Conservation (phyloP, 495 filamentous ascomycete genomes). For the Penicillium odoratum region DNA sequence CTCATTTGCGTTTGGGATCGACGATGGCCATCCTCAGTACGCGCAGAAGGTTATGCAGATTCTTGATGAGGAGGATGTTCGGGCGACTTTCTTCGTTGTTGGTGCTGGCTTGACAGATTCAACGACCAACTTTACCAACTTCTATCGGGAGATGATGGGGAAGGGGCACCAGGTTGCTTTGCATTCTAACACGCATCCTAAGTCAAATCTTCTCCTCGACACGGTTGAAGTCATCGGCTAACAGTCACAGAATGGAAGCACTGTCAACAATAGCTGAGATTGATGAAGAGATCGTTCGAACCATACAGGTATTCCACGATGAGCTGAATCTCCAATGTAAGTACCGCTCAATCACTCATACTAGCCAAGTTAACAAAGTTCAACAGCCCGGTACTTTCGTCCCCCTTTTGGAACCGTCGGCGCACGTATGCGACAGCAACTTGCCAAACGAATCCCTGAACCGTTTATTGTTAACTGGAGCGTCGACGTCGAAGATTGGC, state of each 20-base stretch:
- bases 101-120: constrained; percentile 62
- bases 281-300: constrained; percentile 68
- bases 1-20: constrained; percentile 78
- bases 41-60: constrained; percentile 66
- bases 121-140: constrained; percentile 58
- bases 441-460: constrained; percentile 52
- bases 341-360: not conserved
- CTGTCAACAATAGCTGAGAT: constrained; percentile 57
- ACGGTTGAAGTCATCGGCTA: not conserved
- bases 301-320: constrained; percentile 56
- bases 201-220: constrained; percentile 29
- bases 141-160: constrained; percentile 64
- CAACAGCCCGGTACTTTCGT: constrained; percentile 63
- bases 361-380: not conserved
- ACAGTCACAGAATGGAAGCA: constrained; percentile 57
- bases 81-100: constrained; percentile 79
- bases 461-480: constrained; percentile 70
- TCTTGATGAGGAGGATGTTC: constrained; percentile 60
- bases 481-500: constrained; percentile 78
- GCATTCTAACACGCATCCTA: constrained; percentile 73
- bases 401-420: constrained; percentile 77
- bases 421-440: constrained; percentile 64
- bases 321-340: constrained; percentile 49
- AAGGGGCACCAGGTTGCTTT: constrained; percentile 74
- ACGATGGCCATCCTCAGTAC: constrained; percentile 66